Evolutionary conservation across 2,329 filamentous ascomycete species (phyloP).

Genomic region (Colletotrichum chrysophilum): DNA sequence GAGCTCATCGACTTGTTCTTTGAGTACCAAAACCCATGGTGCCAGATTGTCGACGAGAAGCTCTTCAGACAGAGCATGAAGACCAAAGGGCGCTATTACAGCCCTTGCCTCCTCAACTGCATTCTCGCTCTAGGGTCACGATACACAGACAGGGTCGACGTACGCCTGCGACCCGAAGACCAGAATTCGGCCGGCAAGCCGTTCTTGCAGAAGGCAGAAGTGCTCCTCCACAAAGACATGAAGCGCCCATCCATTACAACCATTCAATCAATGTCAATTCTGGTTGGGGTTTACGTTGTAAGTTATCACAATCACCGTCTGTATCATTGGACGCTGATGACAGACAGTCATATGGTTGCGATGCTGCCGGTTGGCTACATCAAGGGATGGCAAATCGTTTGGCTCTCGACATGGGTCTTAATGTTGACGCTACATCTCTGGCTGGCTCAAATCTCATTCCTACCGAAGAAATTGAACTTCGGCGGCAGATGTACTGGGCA

Average conservation of each 20-base stretch:
- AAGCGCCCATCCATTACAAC: conserved; percentile 38
- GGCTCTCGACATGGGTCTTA: conserved; percentile 41
- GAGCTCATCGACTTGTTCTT: conserved; percentile 40
- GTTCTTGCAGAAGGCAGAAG: conserved; percentile 33
- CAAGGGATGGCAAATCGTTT: conserved; percentile 41
- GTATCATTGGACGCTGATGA: background rate
- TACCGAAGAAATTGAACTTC: conserved; percentile 31
- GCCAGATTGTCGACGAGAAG: conserved; percentile 37
- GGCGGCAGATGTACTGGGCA: conserved; percentile 40
- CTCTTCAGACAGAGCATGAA: conserved; percentile 35
- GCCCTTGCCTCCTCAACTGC: conserved; percentile 34
- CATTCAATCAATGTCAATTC: conserved; percentile 37
- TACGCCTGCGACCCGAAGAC: conserved; percentile 32
- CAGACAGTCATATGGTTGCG: conserved; percentile 34
- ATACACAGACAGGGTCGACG: conserved; percentile 35
- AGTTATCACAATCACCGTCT: background rate
- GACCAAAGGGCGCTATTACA: conserved; percentile 32
- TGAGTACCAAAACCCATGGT: conserved; percentile 40
- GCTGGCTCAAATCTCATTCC: conserved; percentile 28
- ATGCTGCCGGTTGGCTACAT: conserved; percentile 40
- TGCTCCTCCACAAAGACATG: conserved; percentile 24
- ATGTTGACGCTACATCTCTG: conserved; percentile 35
- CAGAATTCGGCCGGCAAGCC: conserved; percentile 36
- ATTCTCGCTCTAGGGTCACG: conserved; percentile 38
- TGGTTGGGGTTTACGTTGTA: conserved; percentile 33